phyloP scores from a whole-genome alignment of 345 rosid genomes.

The Bretschneidera sinensis region DNA sequence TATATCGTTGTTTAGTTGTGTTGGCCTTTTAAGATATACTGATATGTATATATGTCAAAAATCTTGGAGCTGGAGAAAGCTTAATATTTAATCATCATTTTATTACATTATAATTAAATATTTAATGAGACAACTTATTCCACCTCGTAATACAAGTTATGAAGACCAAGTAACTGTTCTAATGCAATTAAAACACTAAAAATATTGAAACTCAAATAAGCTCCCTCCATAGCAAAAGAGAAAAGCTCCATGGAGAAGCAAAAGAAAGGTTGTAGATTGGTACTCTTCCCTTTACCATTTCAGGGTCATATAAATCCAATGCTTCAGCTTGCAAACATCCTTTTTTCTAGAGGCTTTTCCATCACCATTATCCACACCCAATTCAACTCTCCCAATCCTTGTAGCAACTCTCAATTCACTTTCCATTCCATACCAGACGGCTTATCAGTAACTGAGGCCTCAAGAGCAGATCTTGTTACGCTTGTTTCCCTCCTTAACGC shows the following conservation, averaged over 20 bases:
- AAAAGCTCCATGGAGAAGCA: conserved; percentile 14
- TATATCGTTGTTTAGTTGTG: no score
- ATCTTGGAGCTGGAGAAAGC: no score
- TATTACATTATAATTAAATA: no score
- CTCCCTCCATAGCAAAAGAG: no score
- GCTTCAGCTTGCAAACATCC: conserved; percentile 54
- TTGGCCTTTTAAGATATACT: no score
- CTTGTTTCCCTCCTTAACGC: conserved; percentile 29
- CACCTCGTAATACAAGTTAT: no score
- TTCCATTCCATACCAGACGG: conserved; percentile 47
- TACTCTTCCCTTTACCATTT: conserved; percentile 52
- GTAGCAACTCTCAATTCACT: conserved; percentile 44
- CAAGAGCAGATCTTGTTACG: conserved; percentile 13
- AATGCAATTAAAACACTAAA: no score
- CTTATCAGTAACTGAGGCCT: conserved; percentile 20
- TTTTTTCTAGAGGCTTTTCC: conserved; percentile 43
- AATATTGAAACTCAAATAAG: no score
- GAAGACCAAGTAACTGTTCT: no score
- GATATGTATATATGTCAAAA: no score
- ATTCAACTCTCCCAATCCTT: conserved; percentile 45
- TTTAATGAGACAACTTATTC: no score
- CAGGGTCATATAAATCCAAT: conserved; percentile 66
- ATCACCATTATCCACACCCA: conserved; percentile 46
- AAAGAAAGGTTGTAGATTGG: conserved; percentile 15
- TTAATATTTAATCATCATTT: no score